Evolutionary conservation across 2,329 filamentous ascomycete genomes (phyloP).

Genomic region (Talaromyces sp.): DNA sequence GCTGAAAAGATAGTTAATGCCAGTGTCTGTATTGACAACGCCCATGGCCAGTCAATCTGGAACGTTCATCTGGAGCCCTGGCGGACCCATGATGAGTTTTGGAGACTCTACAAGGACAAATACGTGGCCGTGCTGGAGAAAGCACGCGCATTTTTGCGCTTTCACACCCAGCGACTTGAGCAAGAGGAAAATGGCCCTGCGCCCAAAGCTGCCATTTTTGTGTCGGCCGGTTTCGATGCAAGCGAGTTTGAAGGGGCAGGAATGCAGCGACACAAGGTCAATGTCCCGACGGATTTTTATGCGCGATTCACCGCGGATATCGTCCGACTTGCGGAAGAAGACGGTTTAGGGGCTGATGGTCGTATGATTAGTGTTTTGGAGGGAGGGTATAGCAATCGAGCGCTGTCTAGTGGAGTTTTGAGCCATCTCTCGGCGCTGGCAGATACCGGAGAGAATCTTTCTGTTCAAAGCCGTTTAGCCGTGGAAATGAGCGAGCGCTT

Average conservation of each 20-base stretch:
- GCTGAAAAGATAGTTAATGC: constrained; percentile 89
- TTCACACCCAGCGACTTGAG: constrained; percentile 62
- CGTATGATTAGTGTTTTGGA: constrained; percentile 90
- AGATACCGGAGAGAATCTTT: constrained; percentile 34
- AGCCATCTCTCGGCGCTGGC: constrained; percentile 84
- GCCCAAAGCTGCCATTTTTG: constrained; percentile 82
- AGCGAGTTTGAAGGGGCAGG: constrained; percentile 87
- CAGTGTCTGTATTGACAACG: constrained; percentile 88
- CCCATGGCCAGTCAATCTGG: constrained; percentile 91
- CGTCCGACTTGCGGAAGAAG: constrained; percentile 72
- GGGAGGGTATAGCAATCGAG: constrained; percentile 91
- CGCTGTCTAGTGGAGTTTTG: constrained; percentile 77
- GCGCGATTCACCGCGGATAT: constrained; percentile 84
- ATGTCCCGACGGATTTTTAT: constrained; percentile 95
- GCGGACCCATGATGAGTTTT: constrained; percentile 79
- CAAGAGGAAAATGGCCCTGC: constrained; percentile 51
- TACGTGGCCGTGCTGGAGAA: constrained; percentile 77
- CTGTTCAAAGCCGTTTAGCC: constrained; percentile 42
- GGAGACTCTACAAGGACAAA: constrained; percentile 74
- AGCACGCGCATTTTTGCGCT: constrained; percentile 67
- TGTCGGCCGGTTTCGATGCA: constrained; percentile 94
- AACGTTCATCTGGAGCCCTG: constrained; percentile 90
- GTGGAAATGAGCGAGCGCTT: constrained; percentile 52
- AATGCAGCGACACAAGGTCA: constrained; percentile 94
- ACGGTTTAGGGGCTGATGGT: constrained; percentile 70